Conservation (phyloP, 768 basidiomycete species). For the Royoungia palumana region DNA sequence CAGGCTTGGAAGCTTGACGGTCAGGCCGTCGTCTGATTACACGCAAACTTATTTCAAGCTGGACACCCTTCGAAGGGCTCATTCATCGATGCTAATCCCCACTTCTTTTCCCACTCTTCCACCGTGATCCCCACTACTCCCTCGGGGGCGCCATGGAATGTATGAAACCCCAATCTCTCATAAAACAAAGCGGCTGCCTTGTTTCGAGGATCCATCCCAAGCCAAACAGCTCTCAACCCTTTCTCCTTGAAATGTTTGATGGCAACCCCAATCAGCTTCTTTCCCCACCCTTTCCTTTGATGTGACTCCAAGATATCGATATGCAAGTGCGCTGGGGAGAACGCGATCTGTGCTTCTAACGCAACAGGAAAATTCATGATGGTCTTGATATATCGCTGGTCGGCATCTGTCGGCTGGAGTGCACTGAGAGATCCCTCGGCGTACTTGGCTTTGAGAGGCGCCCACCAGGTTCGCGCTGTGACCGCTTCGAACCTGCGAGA, state of each 20-base stretch:
- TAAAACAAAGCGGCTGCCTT: constrained; percentile 60
- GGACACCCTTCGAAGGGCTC: neutral
- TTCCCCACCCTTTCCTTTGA: constrained; percentile 71
- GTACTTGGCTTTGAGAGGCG: constrained; percentile 55
- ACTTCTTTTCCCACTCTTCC: constrained; percentile 30
- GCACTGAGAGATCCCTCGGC: constrained; percentile 20
- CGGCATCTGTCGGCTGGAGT: constrained; percentile 20
- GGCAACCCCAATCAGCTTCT: constrained; percentile 52
- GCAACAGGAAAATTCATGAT: constrained; percentile 39
- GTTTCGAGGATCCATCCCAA: constrained; percentile 68
- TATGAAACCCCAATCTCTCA: constrained; percentile 54
- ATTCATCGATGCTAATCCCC: neutral
- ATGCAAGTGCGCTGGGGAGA: constrained; percentile 74
- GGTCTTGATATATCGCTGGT: constrained; percentile 31
- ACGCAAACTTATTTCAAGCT: neutral
- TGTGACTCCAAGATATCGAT: constrained; percentile 66
- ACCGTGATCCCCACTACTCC: constrained; percentile 56
- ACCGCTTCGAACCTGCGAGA: constrained; percentile 61
- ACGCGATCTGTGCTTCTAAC: constrained; percentile 52
- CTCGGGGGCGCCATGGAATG: constrained; percentile 49
- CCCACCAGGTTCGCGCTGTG: constrained; percentile 63
- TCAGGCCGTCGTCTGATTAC: too few species aligned
- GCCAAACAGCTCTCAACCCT: constrained; percentile 53
- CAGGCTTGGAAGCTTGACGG: too few species aligned
- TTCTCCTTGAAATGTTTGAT: constrained; percentile 51